Conservation (phyloP, 805 yeast species). For the Metschnikowia arizonensis region DNA sequence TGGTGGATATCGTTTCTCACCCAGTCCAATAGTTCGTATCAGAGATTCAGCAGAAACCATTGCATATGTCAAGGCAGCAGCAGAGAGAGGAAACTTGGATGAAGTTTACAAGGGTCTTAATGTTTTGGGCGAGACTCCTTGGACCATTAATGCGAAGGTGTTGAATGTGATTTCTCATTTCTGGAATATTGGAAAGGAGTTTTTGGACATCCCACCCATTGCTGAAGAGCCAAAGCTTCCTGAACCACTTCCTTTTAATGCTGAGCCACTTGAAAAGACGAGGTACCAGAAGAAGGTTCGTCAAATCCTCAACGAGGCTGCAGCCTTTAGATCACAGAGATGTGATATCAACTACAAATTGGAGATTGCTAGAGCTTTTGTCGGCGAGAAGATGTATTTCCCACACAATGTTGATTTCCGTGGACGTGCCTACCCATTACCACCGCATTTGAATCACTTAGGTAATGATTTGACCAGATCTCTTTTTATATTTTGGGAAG, state of each 20-base stretch:
- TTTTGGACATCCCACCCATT: slow-evolving; percentile 62
- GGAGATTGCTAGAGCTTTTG: slow-evolving; percentile 90
- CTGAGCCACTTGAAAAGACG: slow-evolving; percentile 68
- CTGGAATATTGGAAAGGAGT: slow-evolving; percentile 85
- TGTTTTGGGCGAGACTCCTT: slow-evolving; percentile 66
- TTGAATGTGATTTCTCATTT: slow-evolving; percentile 65
- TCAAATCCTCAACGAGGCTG: slow-evolving; percentile 53
- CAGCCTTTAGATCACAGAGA: slow-evolving; percentile 74
- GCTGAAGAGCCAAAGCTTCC: slow-evolving; percentile 44
- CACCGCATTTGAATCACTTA: slow-evolving; percentile 76
- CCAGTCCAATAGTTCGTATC: slow-evolving; percentile 63
- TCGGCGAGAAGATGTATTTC: slow-evolving; percentile 70
- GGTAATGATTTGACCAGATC: slow-evolving; percentile 79
- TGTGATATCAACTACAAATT: slow-evolving; percentile 92
- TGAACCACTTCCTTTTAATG: slow-evolving; percentile 51
- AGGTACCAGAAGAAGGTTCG: slow-evolving; percentile 66
- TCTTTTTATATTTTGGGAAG: slow-evolving; percentile 71
- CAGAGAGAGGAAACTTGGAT: slow-evolving; percentile 60
- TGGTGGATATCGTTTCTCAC: slow-evolving; percentile 79
- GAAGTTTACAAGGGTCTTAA: slow-evolving; percentile 63
- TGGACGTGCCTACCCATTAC: slow-evolving; percentile 79
- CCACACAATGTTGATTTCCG: slow-evolving; percentile 81
- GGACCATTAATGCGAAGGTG: slow-evolving; percentile 82
- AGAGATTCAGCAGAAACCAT: slow-evolving; percentile 84
- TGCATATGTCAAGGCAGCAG: slow-evolving; percentile 85